Percentiles rank a stretch among this genome's conserved stretches.
These are phyloP conservation scores for Skeletonema potamos DNA, from an alignment of 108 stramenopile species.

Conservation along the genomic window DNA sequence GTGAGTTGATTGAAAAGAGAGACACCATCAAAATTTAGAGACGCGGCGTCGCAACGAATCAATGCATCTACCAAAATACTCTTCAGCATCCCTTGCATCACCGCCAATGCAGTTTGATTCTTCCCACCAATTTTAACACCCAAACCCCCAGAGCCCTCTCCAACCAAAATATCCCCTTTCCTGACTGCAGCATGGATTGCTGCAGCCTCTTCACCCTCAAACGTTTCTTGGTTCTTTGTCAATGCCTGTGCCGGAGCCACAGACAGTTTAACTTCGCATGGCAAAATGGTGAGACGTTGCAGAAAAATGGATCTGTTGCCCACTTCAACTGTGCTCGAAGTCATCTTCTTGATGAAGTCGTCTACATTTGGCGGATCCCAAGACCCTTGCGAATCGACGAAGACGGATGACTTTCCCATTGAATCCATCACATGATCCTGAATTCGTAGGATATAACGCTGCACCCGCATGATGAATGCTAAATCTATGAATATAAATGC, in stretches of 20 bases:
- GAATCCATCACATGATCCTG: constrained; percentile 42
- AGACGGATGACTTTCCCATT: background rate
- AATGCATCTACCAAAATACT: constrained; percentile 78
- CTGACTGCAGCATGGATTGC: constrained; percentile 77
- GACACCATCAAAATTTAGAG: constrained; percentile 66
- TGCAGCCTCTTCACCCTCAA: constrained; percentile 68
- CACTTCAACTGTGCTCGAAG: background rate
- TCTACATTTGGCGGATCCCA: constrained; percentile 17
- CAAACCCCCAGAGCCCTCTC: constrained; percentile 45
- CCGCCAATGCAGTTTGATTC: constrained; percentile 67
- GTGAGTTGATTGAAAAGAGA: constrained; percentile 65
- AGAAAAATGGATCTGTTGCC: constrained; percentile 56
- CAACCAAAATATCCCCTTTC: constrained; percentile 77
- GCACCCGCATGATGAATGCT: constrained; percentile 67
- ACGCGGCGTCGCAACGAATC: constrained; percentile 64
- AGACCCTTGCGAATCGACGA: constrained; percentile 4
- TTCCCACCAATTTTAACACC: constrained; percentile 69
- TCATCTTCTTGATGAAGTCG: constrained; percentile 10
- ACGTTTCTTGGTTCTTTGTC: constrained; percentile 50
- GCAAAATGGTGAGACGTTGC: constrained; percentile 58
- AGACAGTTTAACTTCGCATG: constrained; percentile 49
- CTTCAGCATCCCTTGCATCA: constrained; percentile 71
- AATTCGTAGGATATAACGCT: constrained; percentile 57
- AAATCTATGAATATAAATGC: constrained; percentile 62
- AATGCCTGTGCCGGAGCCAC: constrained; percentile 70